phyloP scores from a whole-genome alignment of 1,139 yeast species.

The Yamadazyma buinensis region DNA sequence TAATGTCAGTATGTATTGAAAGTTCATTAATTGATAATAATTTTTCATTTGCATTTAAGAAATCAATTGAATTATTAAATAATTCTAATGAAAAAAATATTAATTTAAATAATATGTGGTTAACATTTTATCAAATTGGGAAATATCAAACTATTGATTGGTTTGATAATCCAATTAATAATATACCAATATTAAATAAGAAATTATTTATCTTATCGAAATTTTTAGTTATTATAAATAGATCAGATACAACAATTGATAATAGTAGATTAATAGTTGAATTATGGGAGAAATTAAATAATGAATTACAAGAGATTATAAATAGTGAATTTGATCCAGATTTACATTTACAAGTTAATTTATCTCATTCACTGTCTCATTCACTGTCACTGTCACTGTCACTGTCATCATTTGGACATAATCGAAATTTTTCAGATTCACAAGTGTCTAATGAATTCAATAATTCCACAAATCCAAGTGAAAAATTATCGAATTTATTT shows the following conservation, averaged over 20 bases:
- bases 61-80: conserved; percentile 28
- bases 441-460: conserved; percentile 31
- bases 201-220: conserved; percentile 51
- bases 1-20: conserved; percentile 54
- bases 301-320: conserved; percentile 21
- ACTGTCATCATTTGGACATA: conserved; percentile 3
- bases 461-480: conserved; percentile 28
- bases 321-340: background rate
- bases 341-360: background rate
- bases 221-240: conserved; percentile 24
- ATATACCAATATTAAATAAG: conserved; percentile 22
- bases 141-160: conserved; percentile 49
- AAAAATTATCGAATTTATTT: conserved; percentile 40
- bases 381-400: background rate
- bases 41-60: conserved; percentile 48
- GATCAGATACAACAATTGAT: conserved; percentile 19
- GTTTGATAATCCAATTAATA: conserved; percentile 25
- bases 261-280: conserved; percentile 27
- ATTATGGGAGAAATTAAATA: conserved; percentile 36
- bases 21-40: conserved; percentile 53
- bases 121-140: conserved; percentile 61
- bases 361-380: conserved; percentile 1
- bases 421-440: no score
- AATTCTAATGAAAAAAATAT: conserved; percentile 11
- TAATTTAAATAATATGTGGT: conserved; percentile 46